Conservation (phyloP, 1,284 basidiomycete species). For the Ceratobasidium sp. region DNA sequence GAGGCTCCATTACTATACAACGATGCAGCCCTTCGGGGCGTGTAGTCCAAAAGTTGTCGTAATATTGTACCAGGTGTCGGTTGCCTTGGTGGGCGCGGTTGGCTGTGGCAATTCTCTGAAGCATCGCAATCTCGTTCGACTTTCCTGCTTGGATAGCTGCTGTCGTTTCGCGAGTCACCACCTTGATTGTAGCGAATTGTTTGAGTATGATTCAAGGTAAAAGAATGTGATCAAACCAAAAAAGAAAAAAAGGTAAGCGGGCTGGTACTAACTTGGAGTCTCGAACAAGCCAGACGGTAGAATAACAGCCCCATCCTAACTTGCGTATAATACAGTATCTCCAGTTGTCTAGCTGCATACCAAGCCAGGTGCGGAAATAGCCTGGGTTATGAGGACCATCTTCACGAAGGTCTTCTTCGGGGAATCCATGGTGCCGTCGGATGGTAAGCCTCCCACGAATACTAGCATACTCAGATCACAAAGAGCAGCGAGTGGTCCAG, state of each 20-base stretch:
- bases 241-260: not conserved
- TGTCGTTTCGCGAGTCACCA: constrained; percentile 16
- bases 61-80: constrained; percentile 1
- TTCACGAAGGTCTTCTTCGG: constrained; percentile 16
- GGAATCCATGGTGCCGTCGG: not conserved
- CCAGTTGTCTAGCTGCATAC: constrained; percentile 62
- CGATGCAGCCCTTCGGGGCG: not conserved
- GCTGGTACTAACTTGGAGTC: constrained; percentile 71
- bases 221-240: not conserved
- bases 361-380: constrained; percentile 26
- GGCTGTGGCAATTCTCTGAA: not conserved
- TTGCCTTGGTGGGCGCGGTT: not conserved
- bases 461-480: no score
- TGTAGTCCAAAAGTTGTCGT: not conserved
- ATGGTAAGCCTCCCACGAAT: not conserved
- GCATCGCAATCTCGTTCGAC: constrained; percentile 8
- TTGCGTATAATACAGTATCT: constrained; percentile 91
- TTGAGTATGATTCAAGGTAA: not conserved
- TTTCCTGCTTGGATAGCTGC: not conserved
- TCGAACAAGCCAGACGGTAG: constrained; percentile 91
- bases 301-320: constrained; percentile 94
- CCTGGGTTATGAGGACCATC: constrained; percentile 1
- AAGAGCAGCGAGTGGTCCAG: no score
- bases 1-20: constrained; percentile 2
- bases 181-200: not conserved